Base-by-base conservation (phyloP, 208 protist species). In the Trypanosoma scelopori region DNA sequence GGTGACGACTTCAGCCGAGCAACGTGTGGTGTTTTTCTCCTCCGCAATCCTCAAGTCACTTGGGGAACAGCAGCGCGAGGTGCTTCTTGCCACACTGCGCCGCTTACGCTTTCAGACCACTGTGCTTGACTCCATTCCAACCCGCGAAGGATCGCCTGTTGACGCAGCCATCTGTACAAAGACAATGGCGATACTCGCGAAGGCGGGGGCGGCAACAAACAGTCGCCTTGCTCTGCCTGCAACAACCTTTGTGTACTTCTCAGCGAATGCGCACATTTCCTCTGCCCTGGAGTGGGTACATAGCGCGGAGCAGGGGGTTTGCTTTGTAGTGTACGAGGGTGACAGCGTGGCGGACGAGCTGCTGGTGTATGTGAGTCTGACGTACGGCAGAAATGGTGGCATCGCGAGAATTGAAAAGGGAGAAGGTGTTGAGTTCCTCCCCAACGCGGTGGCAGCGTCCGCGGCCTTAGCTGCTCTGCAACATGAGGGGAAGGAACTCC, bases 111-210 rank as follows among this genome's bases (percentile, higher is more conserved):
- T 85, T 64, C 82, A 92, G 63, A 84, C 76, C 32, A 56, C 64
- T 62, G 60, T 87, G 1, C 66, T 89, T 55, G 82, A 92, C 53
- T 86, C 66, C 66, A 71, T 87, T 50, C 58, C 73, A 37, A 74
- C 69, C 27, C 80, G 86, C 55, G 55, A 63, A 5, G 86, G 86
- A 11, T 85, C 80, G 43, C 86, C 86, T 16, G 73, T 92, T 0
- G 86, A 92, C 48, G 80, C 82, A 20, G 86, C 83, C n/a, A 74
- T 92, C 20, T 92, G 86, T 65, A 86, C 86, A 16, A 79, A 79
- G 50, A 61, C 79, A 37, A 76, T 92, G 35, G 65, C 77, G 25
- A 32, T 86, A 37, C 32, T 37, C 32, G 32, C 32, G 32, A 37
- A 37, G 32, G 32, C 32, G 3, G 9, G 5, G 32, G 32, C 32